Evolutionary conservation across 2,329 filamentous ascomycete genomes (phyloP), one percentile per base, ranked within the genome.

Genomic region (Xylaria sp.): DNA sequence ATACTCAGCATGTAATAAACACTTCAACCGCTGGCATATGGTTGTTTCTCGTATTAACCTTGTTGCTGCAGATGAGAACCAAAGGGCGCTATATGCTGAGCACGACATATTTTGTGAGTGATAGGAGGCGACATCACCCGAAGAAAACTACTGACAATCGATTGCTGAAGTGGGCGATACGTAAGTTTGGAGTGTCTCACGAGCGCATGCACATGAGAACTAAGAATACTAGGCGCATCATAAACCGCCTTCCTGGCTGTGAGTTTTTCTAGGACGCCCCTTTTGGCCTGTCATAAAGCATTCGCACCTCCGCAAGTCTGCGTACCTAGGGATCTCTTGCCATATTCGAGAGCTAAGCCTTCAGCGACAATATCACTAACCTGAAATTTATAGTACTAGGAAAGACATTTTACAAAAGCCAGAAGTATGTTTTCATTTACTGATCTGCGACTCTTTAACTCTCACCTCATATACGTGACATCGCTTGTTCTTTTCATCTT

Each of bases 391-490:
- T 20, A 72, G 69, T 90, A 2, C 89, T 99, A 13, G 96, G 95
- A 75, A 98, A 97, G 84, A 91, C 91, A 1, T 98, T 99, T 81
- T 98, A 96, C 88, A 92, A 94, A 84, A 87, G 39, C 31, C 71
- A 72, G 46, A 72, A 71, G 70, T 72, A 70, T 4, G 70, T 10
- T 46, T 63, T 5, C 18, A 56, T 56, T n/a, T 34, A 41, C 44
- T 18, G 54, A 20, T 28, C 15, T n/a, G 12, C 3, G 2, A 56
- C 3, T 55, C 39, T 13, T 37, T 20, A 18, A 10, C 34, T 25
- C 39, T 13, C 23, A 0, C 20, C 18, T 46, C 13, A 50, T 20
- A 13, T 1, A 41, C 9, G 48, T n/a, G 15, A 20, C 20, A 20
- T 52, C 7, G 10, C 28, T 12, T 31, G 7, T 41, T 20, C 50